A percentile compares a stretch with the other conserved stretches of the same genome.
These are phyloP conservation scores for Spergularia azorica DNA, from an alignment of 179 eudicot species.

Conservation along the genomic window DNA sequence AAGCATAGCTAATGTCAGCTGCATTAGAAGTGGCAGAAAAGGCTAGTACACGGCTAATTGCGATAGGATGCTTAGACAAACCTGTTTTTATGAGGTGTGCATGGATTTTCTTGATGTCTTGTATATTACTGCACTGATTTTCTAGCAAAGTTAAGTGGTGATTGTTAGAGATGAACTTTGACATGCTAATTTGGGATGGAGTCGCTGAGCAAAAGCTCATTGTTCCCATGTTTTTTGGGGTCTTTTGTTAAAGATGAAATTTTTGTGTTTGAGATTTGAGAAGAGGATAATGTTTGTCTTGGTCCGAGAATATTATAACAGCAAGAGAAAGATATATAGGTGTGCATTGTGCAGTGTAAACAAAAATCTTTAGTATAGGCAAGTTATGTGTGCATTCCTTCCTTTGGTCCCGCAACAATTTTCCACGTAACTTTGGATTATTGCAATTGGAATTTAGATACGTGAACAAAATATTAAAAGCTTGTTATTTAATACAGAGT, in stretches of 20 bases:
- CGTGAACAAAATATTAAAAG: no score
- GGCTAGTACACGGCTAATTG: slow-evolving; percentile 57
- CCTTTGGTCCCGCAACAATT: no score
- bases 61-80: slow-evolving; percentile 49
- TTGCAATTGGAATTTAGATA: no score
- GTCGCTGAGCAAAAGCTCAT: slow-evolving; percentile 35
- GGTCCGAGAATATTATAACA: no score
- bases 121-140: slow-evolving; percentile 52
- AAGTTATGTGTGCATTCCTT: no score
- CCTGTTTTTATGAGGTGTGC: slow-evolving; percentile 74
- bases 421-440: no score
- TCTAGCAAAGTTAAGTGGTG: slow-evolving; percentile 59
- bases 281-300: neutral
- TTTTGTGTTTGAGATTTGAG: neutral
- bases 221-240: slow-evolving; percentile 25
- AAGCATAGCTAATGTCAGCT: slow-evolving; percentile 59
- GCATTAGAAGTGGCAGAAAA: slow-evolving; percentile 45
- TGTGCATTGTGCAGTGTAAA: no score
- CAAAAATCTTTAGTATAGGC: no score
- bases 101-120: slow-evolving; percentile 60
- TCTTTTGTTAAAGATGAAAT: neutral
- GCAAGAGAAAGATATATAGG: no score
- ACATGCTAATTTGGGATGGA: slow-evolving; percentile 47
- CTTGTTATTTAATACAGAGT: no score
- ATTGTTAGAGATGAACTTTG: slow-evolving; percentile 59